Base-by-base conservation (phyloP, 179 eudicot species). In the Beta macrorhiza region DNA sequence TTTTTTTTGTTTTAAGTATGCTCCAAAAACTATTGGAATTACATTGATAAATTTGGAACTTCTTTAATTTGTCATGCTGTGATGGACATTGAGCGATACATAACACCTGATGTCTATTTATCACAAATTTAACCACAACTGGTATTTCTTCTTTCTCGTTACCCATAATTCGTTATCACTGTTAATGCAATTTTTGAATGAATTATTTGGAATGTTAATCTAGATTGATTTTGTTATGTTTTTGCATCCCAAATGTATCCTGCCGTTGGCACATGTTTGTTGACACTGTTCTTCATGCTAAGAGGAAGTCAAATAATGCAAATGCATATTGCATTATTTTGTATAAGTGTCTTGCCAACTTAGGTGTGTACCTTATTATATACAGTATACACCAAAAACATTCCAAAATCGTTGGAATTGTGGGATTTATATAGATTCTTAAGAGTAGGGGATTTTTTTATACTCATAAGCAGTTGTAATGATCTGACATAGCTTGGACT, bases 221-320 rank as follows among this genome's bases (percentile, higher is more conserved):
- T 25, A 16, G 70, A 29, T 67, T 16, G 7, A 67, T 25, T 15
- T 2, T 25, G 15, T 32, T 7, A 11, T 61, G 37, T 56, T 16
- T 56, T 67, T 67, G 17, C 72, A 67, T 67, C n/a, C 49, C 45
- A 67, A 67, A 67, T 32, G 72, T 67, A 67, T 47, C 16, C n/a
- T 13, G 51, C 14, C 5, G 1, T 14, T 32, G 72, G 45, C 25
- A 14, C 11, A 6, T 79, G 19, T 22, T 32, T 59, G 10, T 57
- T 79, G 0, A 13, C 11, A 3, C 0, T 25, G 58, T n/a, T 58
- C 20, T n/a, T n/a, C 25, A n/a, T 79, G 49, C 49, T 19, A 51
- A 59, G n/a, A 47, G 20, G 55, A 47, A 44, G 58, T 75, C 62
- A 75, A 56, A 7, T 13, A 14, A 56, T 81, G 63, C 59, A 45